Evolutionary conservation across 108 stramenopile genomes (phyloP).

Genomic region (Aureococcus anophagefferens): DNA sequence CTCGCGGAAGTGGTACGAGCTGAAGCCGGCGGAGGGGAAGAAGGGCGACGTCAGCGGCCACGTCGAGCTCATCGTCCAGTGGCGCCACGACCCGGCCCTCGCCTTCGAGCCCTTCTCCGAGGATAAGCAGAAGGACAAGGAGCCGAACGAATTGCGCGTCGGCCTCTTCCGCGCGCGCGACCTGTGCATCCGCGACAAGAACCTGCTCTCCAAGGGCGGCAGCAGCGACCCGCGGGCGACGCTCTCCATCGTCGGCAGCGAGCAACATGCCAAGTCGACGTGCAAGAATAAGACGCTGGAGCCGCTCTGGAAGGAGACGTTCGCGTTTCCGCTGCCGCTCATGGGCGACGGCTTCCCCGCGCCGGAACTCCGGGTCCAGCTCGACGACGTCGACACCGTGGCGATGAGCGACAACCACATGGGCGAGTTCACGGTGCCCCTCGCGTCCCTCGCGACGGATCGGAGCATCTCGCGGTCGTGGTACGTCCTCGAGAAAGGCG

Average conservation of each 20-base stretch:
- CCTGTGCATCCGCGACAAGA: slow-evolving; percentile 12
- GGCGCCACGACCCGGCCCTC: slow-evolving; percentile 4
- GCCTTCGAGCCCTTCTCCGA: slow-evolving; percentile 1
- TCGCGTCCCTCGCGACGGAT: neutral
- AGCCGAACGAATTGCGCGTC: slow-evolving; percentile 15
- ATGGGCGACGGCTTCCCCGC: neutral
- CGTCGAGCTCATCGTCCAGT: slow-evolving; percentile 4
- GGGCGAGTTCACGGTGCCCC: neutral
- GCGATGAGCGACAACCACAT: slow-evolving; percentile 3
- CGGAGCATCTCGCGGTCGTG: neutral
- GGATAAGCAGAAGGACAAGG: neutral
- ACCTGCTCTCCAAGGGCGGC: slow-evolving; percentile 11
- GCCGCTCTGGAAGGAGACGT: slow-evolving; percentile 20
- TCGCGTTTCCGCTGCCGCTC: slow-evolving; percentile 1
- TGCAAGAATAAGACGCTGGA: slow-evolving; percentile 13
- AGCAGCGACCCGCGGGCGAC: slow-evolving; percentile 10
- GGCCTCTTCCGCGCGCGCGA: slow-evolving; percentile 10
- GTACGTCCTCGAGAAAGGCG: neutral
- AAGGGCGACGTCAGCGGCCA: slow-evolving; percentile 8
- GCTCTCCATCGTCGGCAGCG: slow-evolving; percentile 5
- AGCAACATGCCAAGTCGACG: neutral
- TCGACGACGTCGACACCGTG: slow-evolving; percentile 11
- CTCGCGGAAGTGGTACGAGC: neutral
- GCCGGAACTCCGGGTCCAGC: neutral
- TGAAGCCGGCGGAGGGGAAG: neutral